Conservation (phyloP, 805 yeast genomes). For the Kodamaea hsintzibuensis region DNA sequence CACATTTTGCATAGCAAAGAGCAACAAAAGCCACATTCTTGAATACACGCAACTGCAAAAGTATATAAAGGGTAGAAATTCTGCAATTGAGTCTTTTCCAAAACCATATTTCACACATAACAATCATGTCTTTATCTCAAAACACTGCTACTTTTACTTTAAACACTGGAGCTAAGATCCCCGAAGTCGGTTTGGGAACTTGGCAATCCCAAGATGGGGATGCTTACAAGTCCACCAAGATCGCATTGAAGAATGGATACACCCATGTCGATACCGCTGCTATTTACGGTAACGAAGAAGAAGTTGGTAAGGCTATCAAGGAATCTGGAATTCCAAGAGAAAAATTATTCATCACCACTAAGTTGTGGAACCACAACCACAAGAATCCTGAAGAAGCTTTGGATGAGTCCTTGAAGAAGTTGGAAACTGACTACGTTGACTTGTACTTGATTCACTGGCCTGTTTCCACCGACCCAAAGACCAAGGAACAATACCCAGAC, state of each 20-base stretch:
- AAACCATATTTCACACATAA: neutral
- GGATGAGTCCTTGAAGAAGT: conserved; percentile 56
- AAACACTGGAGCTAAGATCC: conserved; percentile 65
- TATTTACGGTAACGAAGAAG: conserved; percentile 64
- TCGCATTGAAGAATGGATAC: conserved; percentile 68
- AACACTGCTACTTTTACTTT: conserved; percentile 34
- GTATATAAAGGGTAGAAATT: neutral
- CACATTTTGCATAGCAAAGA: neutral
- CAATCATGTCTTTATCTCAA: conserved; percentile 6
- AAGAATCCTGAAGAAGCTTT: conserved; percentile 53
- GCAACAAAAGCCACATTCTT: neutral
- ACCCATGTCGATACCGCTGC: conserved; percentile 80
- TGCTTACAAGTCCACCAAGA: conserved; percentile 55
- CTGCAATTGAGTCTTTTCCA: neutral
- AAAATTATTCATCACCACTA: conserved; percentile 70
- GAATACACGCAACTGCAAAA: neutral
- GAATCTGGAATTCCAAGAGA: conserved; percentile 64
- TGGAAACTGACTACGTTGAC: conserved; percentile 76
- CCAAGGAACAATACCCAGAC: conserved; percentile 31
- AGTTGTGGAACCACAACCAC: conserved; percentile 61
- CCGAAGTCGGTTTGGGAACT: conserved; percentile 74
- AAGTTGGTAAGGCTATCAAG: conserved; percentile 55
- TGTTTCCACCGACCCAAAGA: conserved; percentile 48
- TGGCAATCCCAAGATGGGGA: conserved; percentile 58
- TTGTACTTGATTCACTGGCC: conserved; percentile 87